Evolutionary conservation across 2,329 filamentous ascomycete species (phyloP).

Genomic region (Aspergillus intermedius): DNA sequence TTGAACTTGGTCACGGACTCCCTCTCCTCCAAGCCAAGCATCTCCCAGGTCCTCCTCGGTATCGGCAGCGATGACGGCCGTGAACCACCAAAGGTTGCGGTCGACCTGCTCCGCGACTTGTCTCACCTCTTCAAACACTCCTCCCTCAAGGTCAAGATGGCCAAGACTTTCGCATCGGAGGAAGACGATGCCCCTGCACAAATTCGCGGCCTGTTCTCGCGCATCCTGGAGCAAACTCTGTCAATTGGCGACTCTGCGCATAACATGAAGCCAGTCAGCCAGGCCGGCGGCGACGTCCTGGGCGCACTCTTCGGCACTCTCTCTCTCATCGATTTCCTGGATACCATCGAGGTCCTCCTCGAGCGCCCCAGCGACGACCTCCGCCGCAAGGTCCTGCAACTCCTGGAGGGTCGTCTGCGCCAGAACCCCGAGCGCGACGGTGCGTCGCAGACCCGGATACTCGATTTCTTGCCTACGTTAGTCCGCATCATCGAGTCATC

Average conservation of each 20-base stretch:
- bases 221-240: slow-evolving; percentile 60
- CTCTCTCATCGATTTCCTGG: slow-evolving; percentile 82
- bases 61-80: slow-evolving; percentile 47
- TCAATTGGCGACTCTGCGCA: slow-evolving; percentile 53
- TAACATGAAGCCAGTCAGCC: slow-evolving; percentile 29
- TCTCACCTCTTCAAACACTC: slow-evolving; percentile 37
- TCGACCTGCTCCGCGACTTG: slow-evolving; percentile 36
- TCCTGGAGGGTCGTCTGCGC: slow-evolving; percentile 73
- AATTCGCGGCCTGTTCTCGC: slow-evolving; percentile 62
- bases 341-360: slow-evolving; percentile 75
- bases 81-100: slow-evolving; percentile 35
- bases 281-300: slow-evolving; percentile 59
- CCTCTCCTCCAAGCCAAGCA: slow-evolving; percentile 64
- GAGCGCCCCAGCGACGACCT: slow-evolving; percentile 67
- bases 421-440: slow-evolving; percentile 64
- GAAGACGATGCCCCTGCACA: slow-evolving; percentile 55
- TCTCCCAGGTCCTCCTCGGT: slow-evolving; percentile 67
- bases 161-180: slow-evolving; percentile 29
- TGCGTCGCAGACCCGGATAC: slow-evolving; percentile 61
- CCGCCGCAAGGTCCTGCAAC: slow-evolving; percentile 70
- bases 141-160: slow-evolving; percentile 35
- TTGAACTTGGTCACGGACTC: slow-evolving; percentile 69
- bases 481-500: slow-evolving; percentile 69
- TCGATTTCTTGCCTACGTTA: slow-evolving; percentile 73
- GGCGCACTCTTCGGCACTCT: slow-evolving; percentile 76